These are phyloP conservation scores for Erodium trifolium DNA, from an alignment of 441 rosid genomes.

Conservation along the genomic window DNA sequence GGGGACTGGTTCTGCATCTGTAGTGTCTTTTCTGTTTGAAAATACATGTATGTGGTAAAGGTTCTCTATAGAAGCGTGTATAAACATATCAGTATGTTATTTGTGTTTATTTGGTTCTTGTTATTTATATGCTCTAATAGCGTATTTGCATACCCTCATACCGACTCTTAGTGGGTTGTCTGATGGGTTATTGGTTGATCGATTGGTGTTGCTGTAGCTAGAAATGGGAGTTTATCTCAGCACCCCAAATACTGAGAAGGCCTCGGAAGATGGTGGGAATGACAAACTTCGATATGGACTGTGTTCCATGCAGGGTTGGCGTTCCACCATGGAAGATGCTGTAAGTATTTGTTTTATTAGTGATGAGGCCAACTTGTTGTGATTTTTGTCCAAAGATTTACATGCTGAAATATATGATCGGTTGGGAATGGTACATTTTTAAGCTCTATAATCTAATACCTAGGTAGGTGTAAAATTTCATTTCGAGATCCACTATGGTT, in stretches of 20 bases:
- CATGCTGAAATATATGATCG: background rate
- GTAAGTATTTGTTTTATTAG: slow-evolving; percentile 39
- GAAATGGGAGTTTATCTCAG: slow-evolving; percentile 93
- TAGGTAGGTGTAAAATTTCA: background rate
- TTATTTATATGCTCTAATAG: background rate
- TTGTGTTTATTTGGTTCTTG: slow-evolving; percentile 2
- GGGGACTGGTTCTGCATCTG: background rate
- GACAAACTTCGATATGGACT: slow-evolving; percentile 69
- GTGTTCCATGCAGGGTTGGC: slow-evolving; percentile 99
- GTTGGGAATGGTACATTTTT: background rate
- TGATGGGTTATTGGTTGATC: background rate
- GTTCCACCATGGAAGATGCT: slow-evolving; percentile 96
- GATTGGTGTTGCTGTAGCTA: slow-evolving; percentile 14
- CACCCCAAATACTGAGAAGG: slow-evolving; percentile 84
- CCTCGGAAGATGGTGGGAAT: slow-evolving; percentile 83
- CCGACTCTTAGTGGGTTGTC: background rate
- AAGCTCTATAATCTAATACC: background rate
- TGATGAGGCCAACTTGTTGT: background rate
- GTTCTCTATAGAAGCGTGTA: background rate
- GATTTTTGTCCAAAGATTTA: background rate
- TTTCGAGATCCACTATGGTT: background rate
- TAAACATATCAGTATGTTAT: background rate
- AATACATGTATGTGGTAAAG: background rate
- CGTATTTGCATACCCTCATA: background rate
- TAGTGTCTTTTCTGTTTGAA: background rate